A percentile compares a stretch with the other conserved stretches of the same genome.
Evolutionary conservation across 345 rosid genomes (phyloP).

Genomic region (Gossypium ekmanianum): DNA sequence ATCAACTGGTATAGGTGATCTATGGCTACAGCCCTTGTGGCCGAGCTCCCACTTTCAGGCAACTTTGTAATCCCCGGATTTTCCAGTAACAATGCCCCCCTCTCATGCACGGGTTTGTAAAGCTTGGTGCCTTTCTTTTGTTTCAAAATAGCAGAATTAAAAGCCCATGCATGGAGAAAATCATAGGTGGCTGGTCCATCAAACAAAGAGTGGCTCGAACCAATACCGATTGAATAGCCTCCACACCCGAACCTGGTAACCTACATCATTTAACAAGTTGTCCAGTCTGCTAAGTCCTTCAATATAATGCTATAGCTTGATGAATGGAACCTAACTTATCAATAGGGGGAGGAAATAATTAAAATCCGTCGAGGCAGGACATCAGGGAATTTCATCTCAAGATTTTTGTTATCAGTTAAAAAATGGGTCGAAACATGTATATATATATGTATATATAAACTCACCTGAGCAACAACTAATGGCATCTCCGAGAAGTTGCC

Average conservation of each 20-base stretch:
- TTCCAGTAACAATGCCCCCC: conserved; percentile 30
- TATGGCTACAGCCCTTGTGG: conserved; percentile 50
- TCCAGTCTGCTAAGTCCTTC: neutral
- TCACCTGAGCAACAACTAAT: conserved; percentile 62
- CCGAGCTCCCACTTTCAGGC: neutral
- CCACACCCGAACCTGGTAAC: conserved; percentile 70
- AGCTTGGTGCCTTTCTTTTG: conserved; percentile 16
- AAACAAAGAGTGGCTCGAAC: conserved; percentile 60
- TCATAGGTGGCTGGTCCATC: conserved; percentile 60
- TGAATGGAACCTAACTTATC: neutral
- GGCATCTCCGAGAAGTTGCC: conserved; percentile 50
- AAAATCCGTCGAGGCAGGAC: neutral
- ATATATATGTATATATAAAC: neutral
- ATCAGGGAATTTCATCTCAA: neutral
- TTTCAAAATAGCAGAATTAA: conserved; percentile 32
- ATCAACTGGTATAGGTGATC: conserved; percentile 62
- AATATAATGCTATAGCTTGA: neutral
- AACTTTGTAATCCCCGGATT: conserved; percentile 6
- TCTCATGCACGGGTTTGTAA: conserved; percentile 47
- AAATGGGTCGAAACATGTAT: neutral
- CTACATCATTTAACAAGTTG: conserved; percentile 23
- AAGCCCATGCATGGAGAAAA: conserved; percentile 52
- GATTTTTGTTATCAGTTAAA: neutral
- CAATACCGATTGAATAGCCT: conserved; percentile 58
- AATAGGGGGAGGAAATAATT: too few relatives aligned